Evolutionary conservation across 495 filamentous ascomycete species (phyloP).

Genomic region (Thozetella sp.): DNA sequence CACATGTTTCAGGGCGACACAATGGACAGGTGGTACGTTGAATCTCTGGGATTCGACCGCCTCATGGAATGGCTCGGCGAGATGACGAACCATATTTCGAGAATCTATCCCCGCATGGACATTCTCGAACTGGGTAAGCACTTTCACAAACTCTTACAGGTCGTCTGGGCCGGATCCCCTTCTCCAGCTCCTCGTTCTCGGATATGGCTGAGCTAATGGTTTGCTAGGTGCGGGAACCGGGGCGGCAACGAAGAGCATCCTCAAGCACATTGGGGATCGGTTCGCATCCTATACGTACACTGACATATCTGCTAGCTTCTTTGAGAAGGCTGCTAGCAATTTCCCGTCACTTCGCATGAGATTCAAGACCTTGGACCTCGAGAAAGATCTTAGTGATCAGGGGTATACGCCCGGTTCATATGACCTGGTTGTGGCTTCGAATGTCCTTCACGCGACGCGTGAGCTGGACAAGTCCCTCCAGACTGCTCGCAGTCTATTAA

Average conservation of each 20-base stretch:
- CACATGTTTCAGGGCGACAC: neutral
- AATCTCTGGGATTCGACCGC: neutral
- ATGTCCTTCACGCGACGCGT: conserved; percentile 45
- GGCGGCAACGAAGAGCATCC: neutral
- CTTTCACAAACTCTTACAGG: no score
- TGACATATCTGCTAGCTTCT: conserved; percentile 39
- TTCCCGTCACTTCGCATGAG: conserved; percentile 28
- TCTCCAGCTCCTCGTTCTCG: no score
- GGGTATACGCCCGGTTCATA: conserved; percentile 39
- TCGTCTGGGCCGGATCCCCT: no score
- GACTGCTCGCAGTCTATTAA: conserved; percentile 38
- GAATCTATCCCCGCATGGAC: neutral
- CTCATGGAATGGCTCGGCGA: neutral
- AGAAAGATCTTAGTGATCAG: conserved; percentile 34
- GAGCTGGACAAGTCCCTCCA: conserved; percentile 30
- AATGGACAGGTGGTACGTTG: neutral
- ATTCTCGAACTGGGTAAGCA: neutral
- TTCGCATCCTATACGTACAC: conserved; percentile 44
- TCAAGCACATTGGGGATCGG: neutral
- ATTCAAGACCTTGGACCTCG: conserved; percentile 43
- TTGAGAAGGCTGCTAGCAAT: conserved; percentile 17
- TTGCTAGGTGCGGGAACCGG: neutral
- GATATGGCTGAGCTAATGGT: neutral
- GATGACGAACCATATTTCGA: neutral
- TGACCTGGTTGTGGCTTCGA: conserved; percentile 43